Base-by-base conservation (phyloP, 768 basidiomycete species). In the Lactarius hatsudake region DNA sequence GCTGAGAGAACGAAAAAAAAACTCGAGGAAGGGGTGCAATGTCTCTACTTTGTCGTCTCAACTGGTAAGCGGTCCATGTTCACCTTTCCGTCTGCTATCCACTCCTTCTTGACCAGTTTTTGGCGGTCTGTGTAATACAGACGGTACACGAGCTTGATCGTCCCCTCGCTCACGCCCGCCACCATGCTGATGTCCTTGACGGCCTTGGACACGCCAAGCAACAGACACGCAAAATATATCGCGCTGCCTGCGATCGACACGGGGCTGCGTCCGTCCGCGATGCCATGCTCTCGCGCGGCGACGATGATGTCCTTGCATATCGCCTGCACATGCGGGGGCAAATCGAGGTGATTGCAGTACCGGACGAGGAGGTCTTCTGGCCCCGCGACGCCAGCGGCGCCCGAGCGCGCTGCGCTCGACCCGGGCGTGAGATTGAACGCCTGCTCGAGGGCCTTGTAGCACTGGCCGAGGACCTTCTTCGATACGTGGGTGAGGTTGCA, bases 201-300 rank as follows among this genome's bases (percentile, higher is more conserved):
- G 26, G 87, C 83, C 78, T 92, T 93, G 32, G 79, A 73, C 73
- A 87, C 86, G 62, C 89, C 93, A 73, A 96, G 81, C 48, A 98
- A 75, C 71, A 89, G 83, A 74, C 91, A 92, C 36, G 93, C 91
- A 78, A 98, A 98, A 80, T 91, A 94, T 67, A 99, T 94, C 23
- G 94, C 93, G 45, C 93, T 94, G 51, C 93, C 93, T n/a, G 96
- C 97, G 71, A 99, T 95, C n/a, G 97, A 97, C 61, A 98, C 92
- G 1, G 96, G 96, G 73, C 89, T 93, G 68, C 97, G 83, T 30
- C 97, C 97, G 74, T 95, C 94, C 40, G 95, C 94, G 68, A 96
- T 90, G 51, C 93, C 92, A 71, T 90, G 84, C 69, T 90, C 83
- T 61, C 93, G 85, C 17, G 92, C 91, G 36, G 86, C 85, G 64